Percentiles rank a stretch among this genome's conserved stretches.
phyloP scores from a whole-genome alignment of 1,284 basidiomycete species.

The Cystobasidium sp. region DNA sequence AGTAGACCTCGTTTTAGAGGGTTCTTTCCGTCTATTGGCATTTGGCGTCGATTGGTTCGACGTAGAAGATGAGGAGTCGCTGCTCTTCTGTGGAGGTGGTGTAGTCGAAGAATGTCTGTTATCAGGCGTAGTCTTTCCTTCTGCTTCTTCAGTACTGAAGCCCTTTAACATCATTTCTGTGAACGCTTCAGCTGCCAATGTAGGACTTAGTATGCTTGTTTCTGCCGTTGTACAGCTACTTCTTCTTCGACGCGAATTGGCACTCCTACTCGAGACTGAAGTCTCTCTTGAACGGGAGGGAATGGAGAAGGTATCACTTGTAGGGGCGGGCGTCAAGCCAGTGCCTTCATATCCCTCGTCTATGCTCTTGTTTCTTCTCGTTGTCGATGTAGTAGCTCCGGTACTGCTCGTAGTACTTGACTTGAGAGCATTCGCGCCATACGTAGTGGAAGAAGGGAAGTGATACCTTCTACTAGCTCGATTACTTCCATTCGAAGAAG shows the following conservation, averaged over 20 bases:
- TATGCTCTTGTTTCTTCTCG: slow-evolving; percentile 25
- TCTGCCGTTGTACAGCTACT: neutral
- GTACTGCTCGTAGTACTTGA: neutral
- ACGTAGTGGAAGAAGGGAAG: slow-evolving; percentile 22
- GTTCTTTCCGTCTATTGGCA: neutral
- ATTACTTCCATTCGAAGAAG: slow-evolving; percentile 28
- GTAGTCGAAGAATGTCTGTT: neutral
- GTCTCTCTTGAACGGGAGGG: slow-evolving; percentile 43
- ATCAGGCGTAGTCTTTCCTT: neutral
- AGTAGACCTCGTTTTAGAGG: neutral
- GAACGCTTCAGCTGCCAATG: neutral
- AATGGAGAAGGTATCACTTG: slow-evolving; percentile 48
- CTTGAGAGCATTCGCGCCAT: neutral
- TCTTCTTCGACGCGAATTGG: neutral
- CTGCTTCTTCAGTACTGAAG: neutral
- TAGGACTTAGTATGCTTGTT: neutral
- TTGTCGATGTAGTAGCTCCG: neutral
- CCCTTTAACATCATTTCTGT: no score
- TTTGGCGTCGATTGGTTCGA: neutral
- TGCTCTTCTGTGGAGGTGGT: neutral
- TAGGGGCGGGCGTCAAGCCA: slow-evolving; percentile 22
- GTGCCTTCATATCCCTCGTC: slow-evolving; percentile 23
- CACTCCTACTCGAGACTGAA: slow-evolving; percentile 9
- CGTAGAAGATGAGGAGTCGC: neutral
- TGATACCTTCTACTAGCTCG: slow-evolving; percentile 19